Evolutionary conservation across 2,329 filamentous ascomycete species (phyloP), one percentile per base, ranked within the genome.

Genomic region (Thelonectria blattea): DNA sequence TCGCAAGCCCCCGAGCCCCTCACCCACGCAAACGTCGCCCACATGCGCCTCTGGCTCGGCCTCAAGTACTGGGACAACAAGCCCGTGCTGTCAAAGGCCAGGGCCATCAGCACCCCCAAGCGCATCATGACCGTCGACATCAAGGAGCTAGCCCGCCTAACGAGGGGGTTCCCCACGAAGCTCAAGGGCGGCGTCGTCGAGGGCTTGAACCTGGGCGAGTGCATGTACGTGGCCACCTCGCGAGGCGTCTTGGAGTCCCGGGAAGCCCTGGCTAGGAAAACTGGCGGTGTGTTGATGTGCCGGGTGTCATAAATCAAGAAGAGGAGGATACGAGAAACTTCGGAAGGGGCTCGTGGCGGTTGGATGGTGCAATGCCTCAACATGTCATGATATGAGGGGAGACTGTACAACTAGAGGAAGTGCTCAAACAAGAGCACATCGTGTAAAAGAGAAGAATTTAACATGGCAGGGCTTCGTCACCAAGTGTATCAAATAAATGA

Each of bases 31-130:
- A 97, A 96, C 77, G 86, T 92, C 39, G 85, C 92, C 5, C 83
- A 81, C 41, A 84, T 91, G 73, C 84, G 93, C 61, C 80, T 97
- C 66, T 97, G 93, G 93, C 78, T 97, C 12, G 92, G 92, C 1
- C 80, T 97, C 71, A 97, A 97, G 80, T 97, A 97, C 84, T 91
- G 86, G 86, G 88, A 93, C 68, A 90, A 90, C 72, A 83, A 88
- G 75, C 92, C 93, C 6, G 92, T 97, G 20, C 78, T 97, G 67
- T 82, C 81, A 63, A 83, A 86, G 65, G 83, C 94, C 71, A 75
- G 77, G 50, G 75, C 90, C 72, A 81, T 96, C 61, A 90, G 85
- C 71, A 94, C 89, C 76, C 90, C 92, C 10, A 93, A 86, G 70
- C 84, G 92, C 65, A 78, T 87, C 68, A 84, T 96, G 73, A 90